These are phyloP conservation scores for Mucor velutinosus DNA, from an alignment of 371 early-diverging fungal genomes.

Conservation along the genomic window DNA sequence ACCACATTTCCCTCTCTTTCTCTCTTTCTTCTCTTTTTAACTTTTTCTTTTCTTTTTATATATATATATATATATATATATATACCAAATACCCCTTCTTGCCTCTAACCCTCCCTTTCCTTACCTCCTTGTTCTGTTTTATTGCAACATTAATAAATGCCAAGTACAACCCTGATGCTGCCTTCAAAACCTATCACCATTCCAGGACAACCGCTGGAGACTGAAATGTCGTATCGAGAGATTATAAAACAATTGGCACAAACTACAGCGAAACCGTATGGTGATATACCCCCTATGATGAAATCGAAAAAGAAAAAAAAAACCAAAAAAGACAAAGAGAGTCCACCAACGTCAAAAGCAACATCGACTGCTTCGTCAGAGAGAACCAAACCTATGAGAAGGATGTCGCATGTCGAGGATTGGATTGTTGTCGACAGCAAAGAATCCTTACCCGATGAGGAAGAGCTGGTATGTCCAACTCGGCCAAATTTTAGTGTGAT, in stretches of 20 bases:
- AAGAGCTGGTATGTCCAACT: slow-evolving; percentile 30
- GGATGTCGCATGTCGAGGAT: slow-evolving; percentile 47
- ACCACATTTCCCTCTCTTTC: background rate
- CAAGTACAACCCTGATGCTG: slow-evolving; percentile 25
- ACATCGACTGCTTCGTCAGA: background rate
- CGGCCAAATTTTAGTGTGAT: background rate
- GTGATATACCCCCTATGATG: slow-evolving; percentile 52
- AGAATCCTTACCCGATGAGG: slow-evolving; percentile 54
- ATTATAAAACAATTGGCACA: slow-evolving; percentile 48
- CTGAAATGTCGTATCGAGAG: slow-evolving; percentile 51
- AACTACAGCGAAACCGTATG: slow-evolving; percentile 57
- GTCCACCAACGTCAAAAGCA: slow-evolving; percentile 2
- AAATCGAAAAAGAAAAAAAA: slow-evolving; percentile 36
- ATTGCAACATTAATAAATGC: background rate
- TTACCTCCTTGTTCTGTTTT: slow-evolving; percentile 7
- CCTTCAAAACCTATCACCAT: slow-evolving; percentile 35
- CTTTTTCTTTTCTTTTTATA: slow-evolving; percentile 2
- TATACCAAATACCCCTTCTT: background rate
- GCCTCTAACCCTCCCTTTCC: background rate
- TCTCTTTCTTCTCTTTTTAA: slow-evolving; percentile 2
- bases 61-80: no score
- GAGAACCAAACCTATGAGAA: slow-evolving; percentile 23
- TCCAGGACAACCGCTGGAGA: slow-evolving; percentile 24
- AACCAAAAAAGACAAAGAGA: slow-evolving; percentile 13
- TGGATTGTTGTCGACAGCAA: slow-evolving; percentile 57